Base-by-base conservation (phyloP, 768 basidiomycete species). In the Cyclocybe aegerita region DNA sequence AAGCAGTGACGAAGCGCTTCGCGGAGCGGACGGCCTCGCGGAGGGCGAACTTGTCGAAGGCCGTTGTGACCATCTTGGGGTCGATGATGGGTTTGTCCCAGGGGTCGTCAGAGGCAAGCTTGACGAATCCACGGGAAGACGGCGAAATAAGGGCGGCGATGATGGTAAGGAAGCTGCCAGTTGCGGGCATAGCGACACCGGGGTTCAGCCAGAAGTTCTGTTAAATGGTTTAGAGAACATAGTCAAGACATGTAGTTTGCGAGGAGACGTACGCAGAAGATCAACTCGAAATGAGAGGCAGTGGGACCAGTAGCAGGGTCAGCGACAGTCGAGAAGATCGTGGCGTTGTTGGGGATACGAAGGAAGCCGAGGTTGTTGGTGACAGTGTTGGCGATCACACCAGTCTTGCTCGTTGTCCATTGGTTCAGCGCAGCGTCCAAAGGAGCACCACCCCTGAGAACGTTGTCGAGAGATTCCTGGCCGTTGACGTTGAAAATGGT, bases 61-160 rank as follows among this genome's bases (percentile, higher is more conserved):
- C 40, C 7, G 65, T 62, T 33, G 48, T 60, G 15, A 78, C 65
- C 61, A 77, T 73, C 40, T 71, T 71, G 3, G 80, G 77, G 56
- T 85, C 70, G 59, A 85, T 80, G 29, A 68, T 46, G 0, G 83
- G 81, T 17, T 64, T 36, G 30, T 65, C 67, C 61, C 81, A 81
- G 12, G 79, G 70, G 56, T 74, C 61, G n/a, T 65, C 67, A 15
- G 76, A 73, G 37, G 65, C 71, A 34, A 81, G 49, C 9, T 60
- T 67, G 34, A 29, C 36, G 9, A 1, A 55, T 65, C 50, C 56
- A 72, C 72, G 68, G 38, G 72, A 68, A 4, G 67, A 61, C 3
- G 72, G 72, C 7, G 67, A 63, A 14, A 69, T 61, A 2, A 70
- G 50, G 15, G 52, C 61, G 10, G 57, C 47, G 23, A 54, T 48